Evolutionary conservation across 495 filamentous ascomycete genomes (phyloP), one percentile per base, ranked within the genome.

Genomic region (Aspergillus olivimuriae): DNA sequence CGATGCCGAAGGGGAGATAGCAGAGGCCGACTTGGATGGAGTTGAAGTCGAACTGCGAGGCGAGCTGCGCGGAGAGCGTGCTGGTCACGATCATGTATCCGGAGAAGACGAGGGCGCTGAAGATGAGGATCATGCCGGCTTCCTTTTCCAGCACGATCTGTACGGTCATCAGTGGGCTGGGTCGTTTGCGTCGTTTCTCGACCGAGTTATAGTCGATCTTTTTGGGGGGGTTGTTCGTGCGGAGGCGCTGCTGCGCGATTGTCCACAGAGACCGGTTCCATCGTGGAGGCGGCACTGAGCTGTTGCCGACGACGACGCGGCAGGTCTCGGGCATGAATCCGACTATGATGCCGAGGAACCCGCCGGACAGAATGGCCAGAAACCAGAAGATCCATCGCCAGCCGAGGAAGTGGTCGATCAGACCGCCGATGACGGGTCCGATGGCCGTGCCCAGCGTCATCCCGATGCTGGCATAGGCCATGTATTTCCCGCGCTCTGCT

Each of bases 381-480:
- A 88, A 87, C 82, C 82, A 87, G 55, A 89, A 91, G 32, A 86
- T 83, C 35, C 75, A 68, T 18, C 77, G 55, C 84, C 84, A 89
- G 0, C 80, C 82, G 0, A 87, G 65, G 34, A 75, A 83, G 22
- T 84, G 69, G 7, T 71, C 63, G 1, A 88, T 61, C 0, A 86
- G 45, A 0, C 84, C 84, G 2, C 84, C 84, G 14, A 88, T 69
- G 0, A 84, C 68, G 0, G 81, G 82, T 1, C 76, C 79, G 3
- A 84, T 43, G 0, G 75, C 66, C 2, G 79, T 76, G 0, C 75
- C 78, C 7, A 68, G 26, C 0, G 60, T 52, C 2, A 52, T 44
- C 0, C 61, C 58, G 31, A 61, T 46, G 9, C 50, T 34, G 1
- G 60, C 54, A 36, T 61, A 69, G 0, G 51, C 68, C 1, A 77